These are phyloP conservation scores for Hypoxylon sp. DNA, from an alignment of 2,329 filamentous ascomycete genomes.

Conservation along the genomic window DNA sequence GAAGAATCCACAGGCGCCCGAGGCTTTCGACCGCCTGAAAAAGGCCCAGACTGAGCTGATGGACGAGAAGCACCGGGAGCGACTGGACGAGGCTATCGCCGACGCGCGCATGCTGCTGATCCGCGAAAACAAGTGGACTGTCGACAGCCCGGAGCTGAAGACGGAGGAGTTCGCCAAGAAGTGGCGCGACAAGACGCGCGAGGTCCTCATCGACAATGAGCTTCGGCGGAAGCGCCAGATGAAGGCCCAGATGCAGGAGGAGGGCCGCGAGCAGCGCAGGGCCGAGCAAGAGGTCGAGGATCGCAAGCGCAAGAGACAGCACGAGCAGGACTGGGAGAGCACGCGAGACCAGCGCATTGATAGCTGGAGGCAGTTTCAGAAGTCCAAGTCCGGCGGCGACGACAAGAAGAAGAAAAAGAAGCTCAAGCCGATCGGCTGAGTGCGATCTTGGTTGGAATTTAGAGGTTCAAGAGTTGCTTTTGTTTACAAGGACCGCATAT, in stretches of 20 bases:
- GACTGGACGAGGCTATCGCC: constrained; percentile 93
- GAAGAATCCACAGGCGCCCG: constrained; percentile 88
- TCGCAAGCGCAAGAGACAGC: constrained; percentile 88
- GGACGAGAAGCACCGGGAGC: constrained; percentile 91
- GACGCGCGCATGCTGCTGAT: constrained; percentile 96
- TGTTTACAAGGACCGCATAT: constrained; percentile 14
- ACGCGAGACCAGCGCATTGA: constrained; percentile 91
- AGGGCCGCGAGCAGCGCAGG: constrained; percentile 88
- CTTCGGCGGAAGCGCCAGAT: constrained; percentile 85
- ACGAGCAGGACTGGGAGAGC: constrained; percentile 95
- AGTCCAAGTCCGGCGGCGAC: constrained; percentile 71
- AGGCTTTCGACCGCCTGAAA: constrained; percentile 96
- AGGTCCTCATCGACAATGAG: constrained; percentile 94
- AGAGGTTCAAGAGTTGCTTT: constrained; percentile 1
- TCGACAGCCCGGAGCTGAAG: constrained; percentile 88
- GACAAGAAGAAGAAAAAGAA: constrained; percentile 80
- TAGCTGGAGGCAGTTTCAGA: constrained; percentile 94
- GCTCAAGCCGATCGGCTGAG: constrained; percentile 73
- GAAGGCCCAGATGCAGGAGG: constrained; percentile 96
- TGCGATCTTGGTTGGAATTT: background rate
- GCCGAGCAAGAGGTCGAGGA: constrained; percentile 87
- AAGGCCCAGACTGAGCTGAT: constrained; percentile 93
- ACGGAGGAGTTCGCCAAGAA: constrained; percentile 85
- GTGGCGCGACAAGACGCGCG: constrained; percentile 92
- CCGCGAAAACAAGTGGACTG: constrained; percentile 92